A percentile compares a stretch with the other conserved stretches of the same genome.
Evolutionary conservation across 371 early-diverging fungal species (phyloP).

Genomic region (Mucor plumbeus): DNA sequence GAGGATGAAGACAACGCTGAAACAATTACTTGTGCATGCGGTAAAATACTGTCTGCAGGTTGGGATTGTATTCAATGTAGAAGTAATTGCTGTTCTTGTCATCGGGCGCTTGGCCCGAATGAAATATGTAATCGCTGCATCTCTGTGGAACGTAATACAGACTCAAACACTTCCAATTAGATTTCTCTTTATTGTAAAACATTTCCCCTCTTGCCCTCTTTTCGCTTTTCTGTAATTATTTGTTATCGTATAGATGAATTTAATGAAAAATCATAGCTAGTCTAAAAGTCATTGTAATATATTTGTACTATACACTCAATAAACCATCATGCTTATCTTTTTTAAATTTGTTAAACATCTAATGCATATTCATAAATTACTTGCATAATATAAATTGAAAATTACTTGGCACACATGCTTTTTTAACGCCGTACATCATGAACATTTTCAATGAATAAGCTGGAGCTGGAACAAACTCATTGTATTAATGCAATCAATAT

Average conservation of each 20-base stretch:
- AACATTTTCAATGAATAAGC: too few relatives aligned
- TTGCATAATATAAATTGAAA: too few relatives aligned
- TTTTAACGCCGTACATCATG: too few relatives aligned
- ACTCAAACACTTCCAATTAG: background rate
- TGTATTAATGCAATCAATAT: too few relatives aligned
- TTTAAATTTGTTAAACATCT: background rate
- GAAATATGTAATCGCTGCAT: slow-evolving; percentile 21
- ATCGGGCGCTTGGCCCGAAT: slow-evolving; percentile 16
- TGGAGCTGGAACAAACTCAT: too few relatives aligned
- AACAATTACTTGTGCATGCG: slow-evolving; percentile 17
- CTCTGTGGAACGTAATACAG: slow-evolving; percentile 5
- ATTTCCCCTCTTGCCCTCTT: background rate
- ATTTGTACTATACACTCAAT: background rate
- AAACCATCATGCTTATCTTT: background rate
- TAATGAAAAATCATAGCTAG: too few relatives aligned
- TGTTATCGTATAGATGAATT: too few relatives aligned
- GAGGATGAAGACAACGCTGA: background rate
- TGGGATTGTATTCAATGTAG: slow-evolving; percentile 24
- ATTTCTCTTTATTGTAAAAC: background rate
- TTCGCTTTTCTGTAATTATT: background rate
- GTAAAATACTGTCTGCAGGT: slow-evolving; percentile 16
- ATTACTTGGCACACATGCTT: too few relatives aligned
- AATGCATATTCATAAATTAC: too few relatives aligned
- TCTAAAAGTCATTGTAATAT: background rate
- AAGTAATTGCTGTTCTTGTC: slow-evolving; percentile 18